These are phyloP conservation scores for Colletotrichum eremochloae DNA, from an alignment of 2,329 filamentous ascomycete species.

Conservation along the genomic window DNA sequence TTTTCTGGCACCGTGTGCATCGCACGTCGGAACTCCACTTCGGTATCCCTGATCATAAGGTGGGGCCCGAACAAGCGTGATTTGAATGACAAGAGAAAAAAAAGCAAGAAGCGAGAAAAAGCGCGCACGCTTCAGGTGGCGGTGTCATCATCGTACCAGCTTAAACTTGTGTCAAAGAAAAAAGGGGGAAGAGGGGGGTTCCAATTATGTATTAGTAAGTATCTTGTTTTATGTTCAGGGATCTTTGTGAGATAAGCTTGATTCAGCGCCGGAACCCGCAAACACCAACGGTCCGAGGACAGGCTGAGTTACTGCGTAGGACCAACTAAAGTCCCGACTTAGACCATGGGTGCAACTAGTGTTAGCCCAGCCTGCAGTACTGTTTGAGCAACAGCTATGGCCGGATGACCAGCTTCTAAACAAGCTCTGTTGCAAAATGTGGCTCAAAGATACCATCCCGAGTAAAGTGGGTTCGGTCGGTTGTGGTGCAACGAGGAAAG, in stretches of 20 bases:
- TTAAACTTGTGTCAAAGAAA: not conserved
- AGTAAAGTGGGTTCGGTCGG: constrained; percentile 18
- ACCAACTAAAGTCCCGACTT: constrained; percentile 27
- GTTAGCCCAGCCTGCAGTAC: constrained; percentile 23
- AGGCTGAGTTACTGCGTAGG: not conserved
- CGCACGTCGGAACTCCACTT: not conserved
- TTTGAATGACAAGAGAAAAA: too few relatives aligned
- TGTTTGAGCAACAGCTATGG: constrained; percentile 32
- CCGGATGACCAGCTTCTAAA: constrained; percentile 36
- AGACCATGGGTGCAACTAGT: constrained; percentile 23
- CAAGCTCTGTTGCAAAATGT: constrained; percentile 25
- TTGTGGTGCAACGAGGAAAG: not conserved
- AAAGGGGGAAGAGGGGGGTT: not conserved
- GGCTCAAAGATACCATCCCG: constrained; percentile 26
- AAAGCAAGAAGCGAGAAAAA: too few relatives aligned
- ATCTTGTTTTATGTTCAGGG: too few relatives aligned
- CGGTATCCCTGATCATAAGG: not conserved
- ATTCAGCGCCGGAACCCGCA: not conserved
- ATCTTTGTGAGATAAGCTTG: too few relatives aligned
- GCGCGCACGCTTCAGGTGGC: not conserved
- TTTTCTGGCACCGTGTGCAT: not conserved
- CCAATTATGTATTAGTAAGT: too few relatives aligned
- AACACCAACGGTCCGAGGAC: constrained; percentile 13
- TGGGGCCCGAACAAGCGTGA: not conserved
- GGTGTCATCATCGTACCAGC: not conserved